Percentiles rank a stretch among this genome's conserved stretches.
phyloP scores from a whole-genome alignment of 345 rosid genomes.

The Eucalyptus cloeziana region DNA sequence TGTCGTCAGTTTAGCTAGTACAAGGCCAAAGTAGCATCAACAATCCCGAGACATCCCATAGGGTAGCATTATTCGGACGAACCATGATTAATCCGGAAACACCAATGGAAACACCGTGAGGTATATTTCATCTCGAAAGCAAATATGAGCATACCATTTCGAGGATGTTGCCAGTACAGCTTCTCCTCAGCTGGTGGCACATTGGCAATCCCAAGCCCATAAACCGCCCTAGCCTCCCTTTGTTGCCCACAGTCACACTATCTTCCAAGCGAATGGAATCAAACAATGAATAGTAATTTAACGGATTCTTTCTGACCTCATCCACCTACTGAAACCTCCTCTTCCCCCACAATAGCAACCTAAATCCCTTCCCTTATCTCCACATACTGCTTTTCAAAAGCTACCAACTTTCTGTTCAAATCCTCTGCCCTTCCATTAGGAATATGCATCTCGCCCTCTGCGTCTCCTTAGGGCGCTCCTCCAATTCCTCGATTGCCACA shows the following conservation, averaged over 20 bases:
- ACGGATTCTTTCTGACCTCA: constrained; percentile 72
- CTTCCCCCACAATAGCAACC: no score
- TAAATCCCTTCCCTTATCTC: no score
- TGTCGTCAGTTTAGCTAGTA: no score
- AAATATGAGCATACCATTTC: no score
- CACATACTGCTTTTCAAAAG: constrained; percentile 77
- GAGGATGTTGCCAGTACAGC: constrained; percentile 52
- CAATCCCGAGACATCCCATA: no score
- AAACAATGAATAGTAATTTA: constrained; percentile 74
- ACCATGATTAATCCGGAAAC: no score
- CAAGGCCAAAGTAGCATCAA: no score
- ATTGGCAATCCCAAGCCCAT: constrained; percentile 76
- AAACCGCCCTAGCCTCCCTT: constrained; percentile 57
- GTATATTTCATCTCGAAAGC: background rate
- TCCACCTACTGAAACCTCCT: background rate
- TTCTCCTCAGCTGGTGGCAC: constrained; percentile 81
- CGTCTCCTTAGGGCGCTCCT: constrained; percentile 64
- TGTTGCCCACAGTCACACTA: constrained; percentile 38
- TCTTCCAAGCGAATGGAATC: constrained; percentile 68
- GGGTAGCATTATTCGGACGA: no score
- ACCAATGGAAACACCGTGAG: background rate
- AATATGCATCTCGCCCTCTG: constrained; percentile 69
- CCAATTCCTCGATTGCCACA: constrained; percentile 80
- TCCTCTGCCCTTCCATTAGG: constrained; percentile 87
- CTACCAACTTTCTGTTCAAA: constrained; percentile 60